Evolutionary conservation across 164 flowering plant genomes (phyloP).

Genomic region (Chloranthus sessilifolius): DNA sequence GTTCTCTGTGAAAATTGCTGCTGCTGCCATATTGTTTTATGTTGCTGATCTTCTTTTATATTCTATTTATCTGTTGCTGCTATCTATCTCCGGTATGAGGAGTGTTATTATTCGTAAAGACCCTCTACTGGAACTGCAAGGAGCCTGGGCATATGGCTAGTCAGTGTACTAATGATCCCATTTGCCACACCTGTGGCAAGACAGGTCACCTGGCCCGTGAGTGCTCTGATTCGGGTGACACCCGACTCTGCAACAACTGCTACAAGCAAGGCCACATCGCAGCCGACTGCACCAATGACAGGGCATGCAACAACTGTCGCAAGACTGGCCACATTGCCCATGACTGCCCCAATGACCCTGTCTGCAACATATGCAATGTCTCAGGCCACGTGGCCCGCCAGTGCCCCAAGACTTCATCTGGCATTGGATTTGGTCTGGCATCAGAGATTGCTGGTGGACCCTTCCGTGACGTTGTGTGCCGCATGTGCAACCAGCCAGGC

Average conservation of each 20-base stretch:
- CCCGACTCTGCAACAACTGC: constrained; percentile 51
- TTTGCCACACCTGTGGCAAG: constrained; percentile 60
- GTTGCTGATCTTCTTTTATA: too few species aligned
- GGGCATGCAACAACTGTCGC: constrained; percentile 52
- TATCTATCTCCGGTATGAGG: too few species aligned
- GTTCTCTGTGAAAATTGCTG: too few species aligned
- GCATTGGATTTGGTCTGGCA: too few species aligned
- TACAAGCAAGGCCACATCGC: constrained; percentile 50
- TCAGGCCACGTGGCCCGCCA: constrained; percentile 82
- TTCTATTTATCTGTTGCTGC: too few species aligned
- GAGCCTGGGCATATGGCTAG: constrained; percentile 62
- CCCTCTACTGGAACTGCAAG: constrained; percentile 61
- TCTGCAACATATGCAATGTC: constrained; percentile 58
- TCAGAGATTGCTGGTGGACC: constrained; percentile 29
- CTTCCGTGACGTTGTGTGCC: constrained; percentile 32
- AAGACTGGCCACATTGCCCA: constrained; percentile 58
- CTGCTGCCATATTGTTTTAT: too few species aligned
- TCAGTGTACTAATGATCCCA: constrained; percentile 47
- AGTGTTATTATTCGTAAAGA: too few species aligned
- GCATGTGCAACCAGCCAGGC: constrained; percentile 35
- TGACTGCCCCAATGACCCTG: constrained; percentile 52
- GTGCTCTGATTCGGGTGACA: constrained; percentile 31
- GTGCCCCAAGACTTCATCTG: constrained; percentile 65
- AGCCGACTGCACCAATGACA: constrained; percentile 44
- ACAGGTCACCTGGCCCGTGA: constrained; percentile 47